phyloP scores from a whole-genome alignment of 495 filamentous ascomycete genomes.

The Aspergillus bertholletiae region DNA sequence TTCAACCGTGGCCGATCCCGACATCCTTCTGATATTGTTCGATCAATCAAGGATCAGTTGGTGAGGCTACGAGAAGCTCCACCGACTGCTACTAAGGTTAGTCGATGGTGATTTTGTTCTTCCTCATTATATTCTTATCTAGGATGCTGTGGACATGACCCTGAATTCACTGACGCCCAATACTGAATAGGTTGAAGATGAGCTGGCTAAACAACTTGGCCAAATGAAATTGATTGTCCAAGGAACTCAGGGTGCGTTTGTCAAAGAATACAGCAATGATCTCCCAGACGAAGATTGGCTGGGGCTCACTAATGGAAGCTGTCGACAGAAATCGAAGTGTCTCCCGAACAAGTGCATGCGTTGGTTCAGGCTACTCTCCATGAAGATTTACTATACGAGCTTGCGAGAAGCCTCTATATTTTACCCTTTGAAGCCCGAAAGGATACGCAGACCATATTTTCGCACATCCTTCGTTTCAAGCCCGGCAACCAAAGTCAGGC shows the following conservation, averaged over 20 bases:
- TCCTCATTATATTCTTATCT: constrained; percentile 22
- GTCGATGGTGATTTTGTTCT: constrained; percentile 26
- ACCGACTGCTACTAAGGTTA: constrained; percentile 41
- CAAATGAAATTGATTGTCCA: constrained; percentile 84
- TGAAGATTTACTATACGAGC: constrained; percentile 80
- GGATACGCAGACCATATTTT: constrained; percentile 86
- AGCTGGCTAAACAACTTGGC: constrained; percentile 68
- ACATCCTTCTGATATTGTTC: constrained; percentile 54
- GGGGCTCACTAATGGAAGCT: background rate
- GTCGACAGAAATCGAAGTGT: constrained; percentile 70
- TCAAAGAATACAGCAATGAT: background rate
- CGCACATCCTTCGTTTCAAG: constrained; percentile 80
- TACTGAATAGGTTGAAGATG: constrained; percentile 59
- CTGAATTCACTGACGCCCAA: constrained; percentile 32
- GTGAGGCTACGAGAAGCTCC: constrained; percentile 41
- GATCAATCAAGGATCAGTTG: constrained; percentile 55
- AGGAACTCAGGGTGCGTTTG: constrained; percentile 68
- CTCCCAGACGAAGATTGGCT: background rate
- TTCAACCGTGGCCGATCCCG: constrained; percentile 65
- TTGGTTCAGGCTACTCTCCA: constrained; percentile 77
- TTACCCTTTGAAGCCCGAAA: constrained; percentile 93
- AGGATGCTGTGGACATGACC: background rate
- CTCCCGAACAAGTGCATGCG: constrained; percentile 78
- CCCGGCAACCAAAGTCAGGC: constrained; percentile 49
- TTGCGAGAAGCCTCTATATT: constrained; percentile 72